Percentiles rank a stretch among this genome's conserved stretches.
Conservation (phyloP, 768 basidiomycete species). For the Cystobasidium ongulense region DNA sequence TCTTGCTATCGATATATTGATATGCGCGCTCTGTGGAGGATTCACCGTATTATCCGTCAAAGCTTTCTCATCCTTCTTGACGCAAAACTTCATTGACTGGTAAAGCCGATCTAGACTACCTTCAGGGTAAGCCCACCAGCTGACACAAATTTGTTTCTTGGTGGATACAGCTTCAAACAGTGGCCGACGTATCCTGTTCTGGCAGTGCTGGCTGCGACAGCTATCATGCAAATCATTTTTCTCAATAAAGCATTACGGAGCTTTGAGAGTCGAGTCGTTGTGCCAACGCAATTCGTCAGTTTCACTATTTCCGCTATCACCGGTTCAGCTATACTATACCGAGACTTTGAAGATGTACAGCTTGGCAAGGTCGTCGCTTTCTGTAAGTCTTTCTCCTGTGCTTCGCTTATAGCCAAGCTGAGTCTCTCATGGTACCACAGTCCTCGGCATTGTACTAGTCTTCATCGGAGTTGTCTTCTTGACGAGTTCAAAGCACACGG, state of each 20-base stretch:
- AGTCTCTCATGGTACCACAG: not conserved
- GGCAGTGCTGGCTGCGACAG: slow-evolving; percentile 51
- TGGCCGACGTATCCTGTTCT: slow-evolving; percentile 79
- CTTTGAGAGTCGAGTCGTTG: slow-evolving; percentile 90
- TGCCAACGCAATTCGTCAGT: slow-evolving; percentile 88
- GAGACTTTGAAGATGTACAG: slow-evolving; percentile 58
- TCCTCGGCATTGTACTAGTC: slow-evolving; percentile 20
- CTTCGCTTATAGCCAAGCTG: not conserved
- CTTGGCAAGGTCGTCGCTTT: slow-evolving; percentile 5
- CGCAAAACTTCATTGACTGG: slow-evolving; percentile 64
- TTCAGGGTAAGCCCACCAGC: not conserved
- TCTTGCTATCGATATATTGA: slow-evolving; percentile 76
- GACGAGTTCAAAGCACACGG: not conserved
- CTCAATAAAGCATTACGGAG: slow-evolving; percentile 64
- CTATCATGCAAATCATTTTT: slow-evolving; percentile 45
- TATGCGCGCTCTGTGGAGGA: slow-evolving; percentile 67
- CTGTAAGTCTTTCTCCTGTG: not conserved
- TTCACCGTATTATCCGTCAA: slow-evolving; percentile 93
- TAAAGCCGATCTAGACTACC: not conserved
- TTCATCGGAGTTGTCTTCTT: slow-evolving; percentile 20
- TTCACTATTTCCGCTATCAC: slow-evolving; percentile 89
- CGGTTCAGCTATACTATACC: slow-evolving; percentile 86
- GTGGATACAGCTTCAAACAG: slow-evolving; percentile 51
- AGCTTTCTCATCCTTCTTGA: slow-evolving; percentile 76
- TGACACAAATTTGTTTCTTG: not conserved